Evolutionary conservation across 1,284 basidiomycete genomes (phyloP).

Genomic region (Ceratobasidium sp.): DNA sequence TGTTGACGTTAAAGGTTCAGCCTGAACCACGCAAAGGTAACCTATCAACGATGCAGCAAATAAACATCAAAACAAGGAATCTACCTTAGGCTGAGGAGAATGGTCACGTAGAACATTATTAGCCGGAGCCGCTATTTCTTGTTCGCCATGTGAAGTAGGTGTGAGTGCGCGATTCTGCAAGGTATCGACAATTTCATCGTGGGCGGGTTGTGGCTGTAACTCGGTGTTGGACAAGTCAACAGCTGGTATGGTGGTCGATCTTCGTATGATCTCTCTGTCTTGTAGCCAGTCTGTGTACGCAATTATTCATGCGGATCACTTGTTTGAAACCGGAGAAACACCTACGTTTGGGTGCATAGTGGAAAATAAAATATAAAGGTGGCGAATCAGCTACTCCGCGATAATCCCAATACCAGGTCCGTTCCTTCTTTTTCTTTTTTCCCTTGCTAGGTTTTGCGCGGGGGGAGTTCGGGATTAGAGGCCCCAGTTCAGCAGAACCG

Average conservation of each 20-base stretch:
- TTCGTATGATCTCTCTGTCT: neutral
- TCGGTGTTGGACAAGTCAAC: neutral
- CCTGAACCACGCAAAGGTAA: too few relatives aligned
- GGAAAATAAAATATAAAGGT: constrained; percentile 3
- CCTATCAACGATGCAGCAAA: too few relatives aligned
- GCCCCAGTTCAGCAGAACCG: neutral
- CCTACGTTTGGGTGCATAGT: neutral
- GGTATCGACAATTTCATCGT: neutral
- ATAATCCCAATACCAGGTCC: neutral
- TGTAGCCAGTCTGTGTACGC: neutral
- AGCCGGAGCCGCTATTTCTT: too few relatives aligned
- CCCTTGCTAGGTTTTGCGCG: neutral
- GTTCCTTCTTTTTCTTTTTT: neutral
- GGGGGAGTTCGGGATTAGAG: neutral
- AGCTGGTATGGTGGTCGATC: neutral
- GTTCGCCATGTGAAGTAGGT: too few relatives aligned
- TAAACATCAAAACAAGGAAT: too few relatives aligned
- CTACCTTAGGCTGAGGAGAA: too few relatives aligned
- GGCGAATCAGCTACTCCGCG: neutral
- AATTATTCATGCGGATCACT: too few relatives aligned
- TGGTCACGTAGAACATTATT: too few relatives aligned
- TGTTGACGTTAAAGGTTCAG: too few relatives aligned
- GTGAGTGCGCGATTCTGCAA: too few relatives aligned
- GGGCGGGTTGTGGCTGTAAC: neutral
- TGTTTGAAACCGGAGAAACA: neutral